Conservation (phyloP, 2,329 filamentous ascomycete species). For the Passalora sequoiae region DNA sequence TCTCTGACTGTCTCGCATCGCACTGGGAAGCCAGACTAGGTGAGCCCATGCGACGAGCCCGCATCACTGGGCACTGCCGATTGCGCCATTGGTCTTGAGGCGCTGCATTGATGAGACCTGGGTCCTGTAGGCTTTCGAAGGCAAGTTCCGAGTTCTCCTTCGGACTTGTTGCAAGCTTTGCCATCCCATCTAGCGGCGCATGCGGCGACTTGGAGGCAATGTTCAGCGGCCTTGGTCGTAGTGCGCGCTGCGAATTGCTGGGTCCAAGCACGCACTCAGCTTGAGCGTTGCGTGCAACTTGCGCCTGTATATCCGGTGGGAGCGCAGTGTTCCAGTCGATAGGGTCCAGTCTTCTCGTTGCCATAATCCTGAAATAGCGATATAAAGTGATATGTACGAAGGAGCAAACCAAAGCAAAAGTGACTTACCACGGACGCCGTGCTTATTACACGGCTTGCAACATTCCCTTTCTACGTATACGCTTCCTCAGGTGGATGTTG, state of each 20-base stretch:
- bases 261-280: constrained; percentile 15
- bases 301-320: constrained; percentile 14
- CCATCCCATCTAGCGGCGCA: constrained; percentile 5
- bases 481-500: constrained; percentile 7
- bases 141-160: constrained; percentile 8
- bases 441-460: constrained; percentile 10
- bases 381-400: not conserved
- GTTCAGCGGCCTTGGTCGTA: constrained; percentile 19
- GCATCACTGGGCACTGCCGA: constrained; percentile 8
- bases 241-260: constrained; percentile 6
- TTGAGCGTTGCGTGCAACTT: constrained; percentile 10
- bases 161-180: constrained; percentile 5
- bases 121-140: constrained; percentile 16
- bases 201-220: constrained; percentile 2
- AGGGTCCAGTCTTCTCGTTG: constrained; percentile 9
- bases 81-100: constrained; percentile 16
- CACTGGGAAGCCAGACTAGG: constrained; percentile 18
- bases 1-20: constrained; percentile 25
- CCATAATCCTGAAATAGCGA: constrained; percentile 10
- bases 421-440: constrained; percentile 8
- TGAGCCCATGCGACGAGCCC: constrained; percentile 7
- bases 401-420: constrained; percentile 7
- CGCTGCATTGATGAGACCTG: constrained; percentile 25
- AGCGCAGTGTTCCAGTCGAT: constrained; percentile 17
- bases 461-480: constrained; percentile 11